Evolutionary conservation across 495 filamentous ascomycete genomes (phyloP).

Genomic region (Coniosporium apollinis): DNA sequence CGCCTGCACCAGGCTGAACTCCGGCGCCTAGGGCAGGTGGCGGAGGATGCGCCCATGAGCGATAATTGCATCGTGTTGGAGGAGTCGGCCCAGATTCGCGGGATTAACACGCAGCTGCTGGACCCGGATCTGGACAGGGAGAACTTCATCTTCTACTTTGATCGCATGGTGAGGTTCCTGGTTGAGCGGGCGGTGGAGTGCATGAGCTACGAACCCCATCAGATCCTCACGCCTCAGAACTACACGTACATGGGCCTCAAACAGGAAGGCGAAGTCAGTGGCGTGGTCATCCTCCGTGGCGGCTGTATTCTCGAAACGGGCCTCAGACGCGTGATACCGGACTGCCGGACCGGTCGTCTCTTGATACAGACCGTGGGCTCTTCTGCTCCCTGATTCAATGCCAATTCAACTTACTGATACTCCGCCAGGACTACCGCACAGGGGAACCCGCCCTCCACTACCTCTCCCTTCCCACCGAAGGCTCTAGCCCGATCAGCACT

Average conservation of each 20-base stretch:
- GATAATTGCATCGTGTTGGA: constrained; percentile 52
- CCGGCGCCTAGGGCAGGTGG: constrained; percentile 48
- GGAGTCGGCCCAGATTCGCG: constrained; percentile 59
- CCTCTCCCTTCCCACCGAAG: constrained; percentile 51
- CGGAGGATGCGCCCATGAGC: constrained; percentile 53
- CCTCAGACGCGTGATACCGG: constrained; percentile 72
- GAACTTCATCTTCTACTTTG: constrained; percentile 95
- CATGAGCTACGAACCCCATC: constrained; percentile 40
- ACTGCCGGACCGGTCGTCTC: constrained; percentile 75
- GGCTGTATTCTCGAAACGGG: constrained; percentile 79
- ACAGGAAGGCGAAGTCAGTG: constrained; percentile 53
- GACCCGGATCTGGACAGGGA: constrained; percentile 62
- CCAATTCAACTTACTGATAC: no score
- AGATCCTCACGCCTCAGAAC: constrained; percentile 52
- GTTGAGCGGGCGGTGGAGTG: constrained; percentile 70
- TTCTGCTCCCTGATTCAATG: no score
- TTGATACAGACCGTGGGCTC: constrained; percentile 93
- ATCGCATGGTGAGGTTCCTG: constrained; percentile 66
- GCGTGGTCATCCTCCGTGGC: constrained; percentile 75
- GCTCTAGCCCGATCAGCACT: no score
- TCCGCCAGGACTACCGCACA: constrained; percentile 55
- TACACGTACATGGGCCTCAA: constrained; percentile 49
- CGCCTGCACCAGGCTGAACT: constrained; percentile 62
- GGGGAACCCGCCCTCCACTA: constrained; percentile 89
- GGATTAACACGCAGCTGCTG: constrained; percentile 83